Evolutionary conservation across 305 asterid genomes (phyloP).

Genomic region (Fraxinus floribunda): DNA sequence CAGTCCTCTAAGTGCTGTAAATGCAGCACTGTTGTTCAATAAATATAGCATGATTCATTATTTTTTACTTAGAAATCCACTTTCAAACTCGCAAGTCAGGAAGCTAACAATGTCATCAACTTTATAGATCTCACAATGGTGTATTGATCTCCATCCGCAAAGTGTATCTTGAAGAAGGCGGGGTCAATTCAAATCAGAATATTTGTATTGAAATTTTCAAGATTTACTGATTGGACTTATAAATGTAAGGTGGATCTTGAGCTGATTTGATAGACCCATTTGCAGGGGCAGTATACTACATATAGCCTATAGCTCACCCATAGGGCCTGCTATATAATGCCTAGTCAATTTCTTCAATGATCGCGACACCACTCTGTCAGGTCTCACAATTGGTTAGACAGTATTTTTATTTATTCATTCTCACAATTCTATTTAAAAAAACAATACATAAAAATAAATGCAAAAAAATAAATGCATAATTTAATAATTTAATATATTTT

Average conservation of each 20-base stretch:
- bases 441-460: no score
- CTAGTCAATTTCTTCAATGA: constrained; percentile 26
- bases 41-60: no score
- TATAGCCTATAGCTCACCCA: background rate
- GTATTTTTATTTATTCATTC: background rate
- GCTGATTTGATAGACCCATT: constrained; percentile 33
- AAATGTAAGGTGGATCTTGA: constrained; percentile 18
- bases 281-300: background rate
- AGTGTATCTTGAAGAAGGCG: background rate
- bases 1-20: no score
- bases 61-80: background rate
- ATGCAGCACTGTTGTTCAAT: no score
- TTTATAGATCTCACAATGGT: background rate
- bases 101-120: background rate
- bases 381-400: background rate
- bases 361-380: background rate
- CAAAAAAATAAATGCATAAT: no score
- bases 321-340: constrained; percentile 22
- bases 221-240: constrained; percentile 40
- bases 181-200: constrained; percentile 51
- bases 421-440: background rate
- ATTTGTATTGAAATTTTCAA: constrained; percentile 33
- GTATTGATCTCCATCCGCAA: background rate
- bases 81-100: background rate
- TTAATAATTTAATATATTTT: no score